A percentile compares a stretch with the other conserved stretches of the same genome.
Conservation (phyloP, 345 rosid species). For the Angophora floribunda region DNA sequence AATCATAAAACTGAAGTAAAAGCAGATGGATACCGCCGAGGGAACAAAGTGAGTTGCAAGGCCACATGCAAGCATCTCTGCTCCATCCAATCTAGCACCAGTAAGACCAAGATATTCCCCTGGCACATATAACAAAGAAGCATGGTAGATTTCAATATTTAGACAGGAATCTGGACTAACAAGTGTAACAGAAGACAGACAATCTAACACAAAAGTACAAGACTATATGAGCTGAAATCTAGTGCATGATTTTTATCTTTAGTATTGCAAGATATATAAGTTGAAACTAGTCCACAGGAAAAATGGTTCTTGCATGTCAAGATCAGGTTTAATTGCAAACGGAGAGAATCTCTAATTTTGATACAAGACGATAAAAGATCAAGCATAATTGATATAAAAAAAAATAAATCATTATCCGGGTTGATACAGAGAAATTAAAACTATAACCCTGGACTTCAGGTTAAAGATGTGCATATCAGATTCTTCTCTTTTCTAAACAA, state of each 20-base stretch:
- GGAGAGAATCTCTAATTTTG: neutral
- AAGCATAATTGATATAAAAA: neutral
- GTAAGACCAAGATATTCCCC: slow-evolving; percentile 83
- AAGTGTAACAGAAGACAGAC: neutral
- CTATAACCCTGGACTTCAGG: neutral
- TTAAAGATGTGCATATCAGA: neutral
- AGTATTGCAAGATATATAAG: neutral
- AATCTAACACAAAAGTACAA: neutral
- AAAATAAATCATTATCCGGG: neutral
- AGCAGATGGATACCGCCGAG: slow-evolving; percentile 33
- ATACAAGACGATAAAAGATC: neutral
- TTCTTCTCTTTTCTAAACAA: neutral
- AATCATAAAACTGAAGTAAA: neutral
- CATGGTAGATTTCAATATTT: neutral
- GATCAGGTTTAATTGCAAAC: neutral
- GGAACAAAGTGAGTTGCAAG: slow-evolving; percentile 87
- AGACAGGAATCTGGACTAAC: neutral
- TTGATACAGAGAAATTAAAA: neutral
- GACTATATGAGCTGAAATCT: neutral
- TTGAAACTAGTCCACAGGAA: neutral
- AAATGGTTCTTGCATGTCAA: neutral
- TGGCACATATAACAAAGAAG: slow-evolving; percentile 5
- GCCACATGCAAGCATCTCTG: slow-evolving; percentile 84
- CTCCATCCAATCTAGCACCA: slow-evolving; percentile 71
- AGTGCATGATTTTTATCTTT: neutral